These are phyloP conservation scores for Aureobasidium musti DNA, from an alignment of 2,329 filamentous ascomycete genomes.

Conservation along the genomic window DNA sequence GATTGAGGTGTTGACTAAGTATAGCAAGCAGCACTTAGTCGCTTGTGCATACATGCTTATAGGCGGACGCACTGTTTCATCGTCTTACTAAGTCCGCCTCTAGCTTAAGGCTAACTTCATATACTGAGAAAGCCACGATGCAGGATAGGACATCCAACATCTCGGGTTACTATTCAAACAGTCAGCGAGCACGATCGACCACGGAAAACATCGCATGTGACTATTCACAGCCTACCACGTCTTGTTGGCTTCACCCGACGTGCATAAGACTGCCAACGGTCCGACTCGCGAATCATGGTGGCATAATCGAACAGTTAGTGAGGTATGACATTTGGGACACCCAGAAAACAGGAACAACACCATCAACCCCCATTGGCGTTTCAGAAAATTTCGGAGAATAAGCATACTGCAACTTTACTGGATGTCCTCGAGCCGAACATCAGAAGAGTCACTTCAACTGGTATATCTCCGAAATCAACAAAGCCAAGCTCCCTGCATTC, in stretches of 20 bases:
- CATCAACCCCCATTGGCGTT: constrained; percentile 4
- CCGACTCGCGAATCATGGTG: neutral
- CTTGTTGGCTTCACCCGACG: neutral
- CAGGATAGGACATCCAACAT: constrained; percentile 5
- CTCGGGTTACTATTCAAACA: neutral
- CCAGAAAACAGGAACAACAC: neutral
- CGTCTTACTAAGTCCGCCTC: constrained; percentile 9
- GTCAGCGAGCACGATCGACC: neutral
- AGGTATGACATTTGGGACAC: neutral
- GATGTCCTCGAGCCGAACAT: neutral
- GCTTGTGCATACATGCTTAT: neutral
- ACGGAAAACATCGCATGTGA: constrained; percentile 8
- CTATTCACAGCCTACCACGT: neutral
- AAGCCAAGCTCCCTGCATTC: constrained; percentile 18
- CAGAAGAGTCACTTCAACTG: neutral
- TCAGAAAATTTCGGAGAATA: neutral
- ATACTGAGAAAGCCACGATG: neutral
- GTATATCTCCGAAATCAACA: constrained; percentile 1
- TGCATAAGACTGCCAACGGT: neutral
- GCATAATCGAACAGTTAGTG: neutral
- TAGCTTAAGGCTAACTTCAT: neutral
- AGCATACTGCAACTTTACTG: neutral
- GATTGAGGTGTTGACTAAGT: neutral
- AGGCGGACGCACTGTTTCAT: neutral
- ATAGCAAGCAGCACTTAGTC: neutral